phyloP scores from a whole-genome alignment of 805 yeast genomes.

The Kazachstania taianensis region DNA sequence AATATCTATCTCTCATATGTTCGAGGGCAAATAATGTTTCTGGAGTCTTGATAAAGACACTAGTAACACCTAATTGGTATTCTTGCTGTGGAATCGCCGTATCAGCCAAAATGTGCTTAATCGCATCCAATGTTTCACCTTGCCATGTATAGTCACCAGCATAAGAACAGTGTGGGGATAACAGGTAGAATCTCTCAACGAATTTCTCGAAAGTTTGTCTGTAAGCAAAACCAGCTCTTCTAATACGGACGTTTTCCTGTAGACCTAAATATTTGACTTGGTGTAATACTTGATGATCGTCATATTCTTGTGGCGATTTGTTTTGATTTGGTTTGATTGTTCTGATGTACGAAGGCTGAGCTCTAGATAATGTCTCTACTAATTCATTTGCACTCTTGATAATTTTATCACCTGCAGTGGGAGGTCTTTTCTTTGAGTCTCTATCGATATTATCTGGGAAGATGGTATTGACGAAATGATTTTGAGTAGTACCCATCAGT shows the following conservation, averaged over 20 bases:
- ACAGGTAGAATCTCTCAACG: constrained; percentile 83
- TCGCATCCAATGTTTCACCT: constrained; percentile 49
- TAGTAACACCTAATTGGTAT: constrained; percentile 84
- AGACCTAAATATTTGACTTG: constrained; percentile 93
- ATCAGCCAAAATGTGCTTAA: constrained; percentile 41
- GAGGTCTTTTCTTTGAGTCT: constrained; percentile 73
- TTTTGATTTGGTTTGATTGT: constrained; percentile 96
- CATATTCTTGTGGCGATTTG: constrained; percentile 83
- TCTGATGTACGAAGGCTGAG: constrained; percentile 94
- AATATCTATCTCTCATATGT: constrained; percentile 90
- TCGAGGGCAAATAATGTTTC: constrained; percentile 93
- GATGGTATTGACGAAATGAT: constrained; percentile 46
- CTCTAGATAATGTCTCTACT: constrained; percentile 78
- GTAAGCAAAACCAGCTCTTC: constrained; percentile 98
- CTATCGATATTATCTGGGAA: constrained; percentile 60
- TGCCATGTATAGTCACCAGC: constrained; percentile 71
- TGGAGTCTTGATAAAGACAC: constrained; percentile 92
- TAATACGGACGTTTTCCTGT: constrained; percentile 91
- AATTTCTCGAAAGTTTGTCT: constrained; percentile 94
- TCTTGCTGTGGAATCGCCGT: constrained; percentile 68
- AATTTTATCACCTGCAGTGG: constrained; percentile 93
- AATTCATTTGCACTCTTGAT: constrained; percentile 82
- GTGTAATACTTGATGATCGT: constrained; percentile 80
- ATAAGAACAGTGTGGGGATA: constrained; percentile 84
- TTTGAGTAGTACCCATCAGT: constrained; percentile 60